Evolutionary conservation across 2,329 filamentous ascomycete species (phyloP), one percentile per base, ranked within the genome.

Genomic region (Penicillium sumatraense): DNA sequence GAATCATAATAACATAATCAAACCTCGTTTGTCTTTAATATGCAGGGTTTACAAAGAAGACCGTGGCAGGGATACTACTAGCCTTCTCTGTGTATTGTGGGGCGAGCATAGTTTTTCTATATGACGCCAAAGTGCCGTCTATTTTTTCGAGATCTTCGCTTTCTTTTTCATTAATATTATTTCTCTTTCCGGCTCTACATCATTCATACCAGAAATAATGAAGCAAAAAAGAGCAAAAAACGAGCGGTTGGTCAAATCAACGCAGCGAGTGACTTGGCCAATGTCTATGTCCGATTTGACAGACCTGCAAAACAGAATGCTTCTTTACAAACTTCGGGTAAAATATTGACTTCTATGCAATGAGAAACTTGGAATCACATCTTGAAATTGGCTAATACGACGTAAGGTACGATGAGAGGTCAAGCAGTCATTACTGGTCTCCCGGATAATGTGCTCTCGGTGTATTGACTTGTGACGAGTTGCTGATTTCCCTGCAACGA

Each of bases 41-140:
- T 13, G 64, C 58, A 2, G 62, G 63, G 31, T 67, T 63, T 41
- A 64, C 64, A 5, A 67, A 66, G 49, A 62, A 64, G 27, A 54
- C 54, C 5, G 36, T 66, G 16, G 51, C 49, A 6, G 57, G 58
- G 7, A 56, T 61, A 3, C 42, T 62, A 3, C 52, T 64, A n/a
- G n/a, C n/a, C 20, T 64, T 62, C 50, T 50, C 62, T 9, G 55
- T 53, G 1, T 63, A 58, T 35, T 65, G 62, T 45, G 51, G 66
- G 35, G 58, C 54, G 3, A 65, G 61, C 21, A 63, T 65, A 29
- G 38, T 61, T 18, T 57, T 49, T 35, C 54, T 10, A 52, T 66
- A 27, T 57, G 62, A 3, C 60, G 59, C 9, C 35, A 45, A 9
- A 66, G 65, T 33, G 53, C 45, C 6, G 56, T 62, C 2, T 61